Base-by-base conservation (phyloP, 2,329 filamentous ascomycete species). In the Fusarium denticulatum region DNA sequence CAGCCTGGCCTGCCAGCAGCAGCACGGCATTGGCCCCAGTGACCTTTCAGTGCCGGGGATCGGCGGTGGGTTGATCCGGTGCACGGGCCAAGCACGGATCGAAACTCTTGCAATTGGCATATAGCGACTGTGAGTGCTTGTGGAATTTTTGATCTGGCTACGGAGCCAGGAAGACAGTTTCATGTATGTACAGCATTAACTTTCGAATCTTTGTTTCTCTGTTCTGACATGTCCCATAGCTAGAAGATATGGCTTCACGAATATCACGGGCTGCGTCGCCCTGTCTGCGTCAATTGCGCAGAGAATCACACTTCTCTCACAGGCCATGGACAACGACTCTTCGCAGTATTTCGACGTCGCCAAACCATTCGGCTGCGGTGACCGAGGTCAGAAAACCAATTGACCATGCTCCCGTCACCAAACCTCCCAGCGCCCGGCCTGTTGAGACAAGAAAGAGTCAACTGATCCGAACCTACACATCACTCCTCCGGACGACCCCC, bases 381-480 rank as follows among this genome's bases (percentile, higher is more conserved):
- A 67, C 74, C 24, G 64, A 78, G 49, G 60, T 67, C 26, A 80
- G 75, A 39, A 78, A 86, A 32, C 86, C 86, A 3, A 81, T 84
- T 65, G 83, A 88, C 74, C 86, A 87, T 72, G 82, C 86, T 5
- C 92, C 88, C 84, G 89, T 91, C 0, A 92, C 91, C 2, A 95
- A 98, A 82, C 96, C 95, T 6, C 94, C 94, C 8, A 97, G 94
- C 61, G 93, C 97, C 81, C 94, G 96, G 80, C 93, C 92, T 26
- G 90, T 95, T 52, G 93, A 97, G 80, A 92, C 92, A 79, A 93
- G 96, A 81, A 97, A 98, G 85, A 92, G 95, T 22, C 96, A 99
- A 83, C 88, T 98, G 67, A 87, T 91, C 66, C 91, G 95, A 65
- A 91, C 93, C 77, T 98, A 98, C 84, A 94, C 95, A 58, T 96